phyloP scores from a whole-genome alignment of 805 yeast species.

The Candida dajiaensis region DNA sequence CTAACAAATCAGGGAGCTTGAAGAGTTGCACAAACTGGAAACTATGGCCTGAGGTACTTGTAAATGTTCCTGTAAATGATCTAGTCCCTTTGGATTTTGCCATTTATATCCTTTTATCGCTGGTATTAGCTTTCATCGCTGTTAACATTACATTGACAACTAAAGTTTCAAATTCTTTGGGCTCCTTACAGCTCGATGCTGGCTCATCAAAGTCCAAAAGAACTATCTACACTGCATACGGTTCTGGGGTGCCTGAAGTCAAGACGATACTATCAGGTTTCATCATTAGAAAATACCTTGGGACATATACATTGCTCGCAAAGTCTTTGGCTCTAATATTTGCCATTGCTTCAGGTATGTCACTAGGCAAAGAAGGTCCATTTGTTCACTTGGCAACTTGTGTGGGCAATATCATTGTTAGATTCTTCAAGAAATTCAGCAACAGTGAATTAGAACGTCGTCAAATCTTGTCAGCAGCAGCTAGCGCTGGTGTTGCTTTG shows the following conservation, averaged over 20 bases:
- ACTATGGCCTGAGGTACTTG: constrained; percentile 34
- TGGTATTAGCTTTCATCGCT: constrained; percentile 38
- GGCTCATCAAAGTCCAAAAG: constrained; percentile 1
- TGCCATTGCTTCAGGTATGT: constrained; percentile 52
- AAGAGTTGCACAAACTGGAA: constrained; percentile 35
- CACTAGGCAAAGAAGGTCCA: constrained; percentile 58
- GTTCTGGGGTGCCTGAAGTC: constrained; percentile 59
- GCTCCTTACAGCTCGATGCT: constrained; percentile 1
- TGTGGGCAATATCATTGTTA: constrained; percentile 47
- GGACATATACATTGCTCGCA: constrained; percentile 43
- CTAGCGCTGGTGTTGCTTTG: constrained; percentile 53
- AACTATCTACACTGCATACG: constrained; percentile 45
- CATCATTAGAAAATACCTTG: constrained; percentile 46
- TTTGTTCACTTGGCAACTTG: constrained; percentile 55
- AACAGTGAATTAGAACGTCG: constrained; percentile 45
- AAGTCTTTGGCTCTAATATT: constrained; percentile 43
- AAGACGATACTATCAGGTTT: constrained; percentile 55
- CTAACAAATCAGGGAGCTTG: constrained; percentile 7
- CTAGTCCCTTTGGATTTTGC: constrained; percentile 25
- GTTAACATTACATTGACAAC: constrained; percentile 42
- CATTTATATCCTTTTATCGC: constrained; percentile 32
- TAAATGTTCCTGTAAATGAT: neutral
- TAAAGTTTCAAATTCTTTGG: constrained; percentile 30
- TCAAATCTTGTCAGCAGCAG: constrained; percentile 49
- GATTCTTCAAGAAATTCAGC: constrained; percentile 40